Evolutionary conservation across 768 basidiomycete genomes (phyloP).

Genomic region (Mycena galopus): DNA sequence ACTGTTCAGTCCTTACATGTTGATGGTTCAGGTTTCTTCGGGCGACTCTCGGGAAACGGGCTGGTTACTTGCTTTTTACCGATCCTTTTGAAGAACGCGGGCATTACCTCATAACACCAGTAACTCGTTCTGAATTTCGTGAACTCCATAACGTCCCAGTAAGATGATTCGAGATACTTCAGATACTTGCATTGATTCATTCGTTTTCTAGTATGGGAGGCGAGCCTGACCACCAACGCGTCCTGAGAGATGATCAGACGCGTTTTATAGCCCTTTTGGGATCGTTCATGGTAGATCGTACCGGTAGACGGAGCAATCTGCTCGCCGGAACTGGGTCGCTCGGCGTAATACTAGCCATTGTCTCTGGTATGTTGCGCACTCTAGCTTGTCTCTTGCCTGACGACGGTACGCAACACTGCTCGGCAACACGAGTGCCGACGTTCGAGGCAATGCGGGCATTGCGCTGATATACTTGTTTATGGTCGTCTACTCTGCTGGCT

Average conservation of each 20-base stretch:
- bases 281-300: constrained; percentile 60
- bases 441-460: constrained; percentile 64
- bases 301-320: constrained; percentile 61
- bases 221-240: constrained; percentile 36
- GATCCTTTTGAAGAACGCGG: constrained; percentile 56
- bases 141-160: constrained; percentile 65
- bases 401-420: constrained; percentile 45
- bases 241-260: background rate
- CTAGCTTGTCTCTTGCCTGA: background rate
- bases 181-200: background rate
- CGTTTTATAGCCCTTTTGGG: constrained; percentile 38
- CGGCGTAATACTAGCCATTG: constrained; percentile 57
- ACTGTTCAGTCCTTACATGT: background rate
- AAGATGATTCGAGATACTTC: constrained; percentile 31
- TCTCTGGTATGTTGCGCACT: constrained; percentile 47
- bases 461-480: constrained; percentile 65
- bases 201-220: constrained; percentile 36
- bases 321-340: constrained; percentile 54
- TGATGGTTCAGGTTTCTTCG: constrained; percentile 41
- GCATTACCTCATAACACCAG: constrained; percentile 57
- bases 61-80: constrained; percentile 65
- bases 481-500: constrained; percentile 68
- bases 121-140: constrained; percentile 63
- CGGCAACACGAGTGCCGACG: constrained; percentile 48
- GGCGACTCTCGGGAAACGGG: constrained; percentile 64